These are phyloP conservation scores for Hygrocybe punicea DNA, from an alignment of 768 basidiomycete species.

Conservation along the genomic window DNA sequence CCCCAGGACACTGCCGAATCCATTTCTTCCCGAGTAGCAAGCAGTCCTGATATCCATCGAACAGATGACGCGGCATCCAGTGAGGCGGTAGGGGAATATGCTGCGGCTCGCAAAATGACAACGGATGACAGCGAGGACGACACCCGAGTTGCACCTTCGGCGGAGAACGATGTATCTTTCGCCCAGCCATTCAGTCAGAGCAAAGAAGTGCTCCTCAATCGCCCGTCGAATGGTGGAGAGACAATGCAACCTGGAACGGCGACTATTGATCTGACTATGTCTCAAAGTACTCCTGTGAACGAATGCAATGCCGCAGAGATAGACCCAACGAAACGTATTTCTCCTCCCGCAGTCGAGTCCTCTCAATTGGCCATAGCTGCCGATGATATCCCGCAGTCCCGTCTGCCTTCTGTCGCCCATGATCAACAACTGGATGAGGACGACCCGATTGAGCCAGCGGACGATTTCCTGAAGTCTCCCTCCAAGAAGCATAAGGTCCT, in stretches of 20 bases:
- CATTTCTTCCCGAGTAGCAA: constrained; percentile 31
- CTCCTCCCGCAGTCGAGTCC: neutral
- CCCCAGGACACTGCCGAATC: constrained; percentile 11
- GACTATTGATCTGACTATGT: no score
- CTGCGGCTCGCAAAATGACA: constrained; percentile 20
- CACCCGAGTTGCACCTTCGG: neutral
- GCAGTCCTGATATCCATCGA: constrained; percentile 28
- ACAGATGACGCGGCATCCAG: constrained; percentile 35
- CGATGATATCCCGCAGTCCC: neutral
- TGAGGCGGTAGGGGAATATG: constrained; percentile 34
- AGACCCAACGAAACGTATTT: neutral
- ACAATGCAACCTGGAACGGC: no score
- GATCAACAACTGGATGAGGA: neutral
- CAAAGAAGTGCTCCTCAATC: neutral
- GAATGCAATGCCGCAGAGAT: neutral
- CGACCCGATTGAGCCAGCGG: constrained; percentile 45
- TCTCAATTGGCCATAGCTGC: neutral
- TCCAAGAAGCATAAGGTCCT: neutral
- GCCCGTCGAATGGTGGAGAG: no score
- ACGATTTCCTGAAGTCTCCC: constrained; percentile 18
- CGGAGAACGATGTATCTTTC: neutral
- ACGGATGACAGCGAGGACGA: neutral
- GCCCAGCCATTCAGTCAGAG: neutral
- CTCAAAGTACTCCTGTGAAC: neutral
- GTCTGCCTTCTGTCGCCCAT: no score